A percentile compares a stretch with the other conserved stretches of the same genome.
Evolutionary conservation across 257 asterid species (phyloP).

Genomic region (Forsythia suspensa): DNA sequence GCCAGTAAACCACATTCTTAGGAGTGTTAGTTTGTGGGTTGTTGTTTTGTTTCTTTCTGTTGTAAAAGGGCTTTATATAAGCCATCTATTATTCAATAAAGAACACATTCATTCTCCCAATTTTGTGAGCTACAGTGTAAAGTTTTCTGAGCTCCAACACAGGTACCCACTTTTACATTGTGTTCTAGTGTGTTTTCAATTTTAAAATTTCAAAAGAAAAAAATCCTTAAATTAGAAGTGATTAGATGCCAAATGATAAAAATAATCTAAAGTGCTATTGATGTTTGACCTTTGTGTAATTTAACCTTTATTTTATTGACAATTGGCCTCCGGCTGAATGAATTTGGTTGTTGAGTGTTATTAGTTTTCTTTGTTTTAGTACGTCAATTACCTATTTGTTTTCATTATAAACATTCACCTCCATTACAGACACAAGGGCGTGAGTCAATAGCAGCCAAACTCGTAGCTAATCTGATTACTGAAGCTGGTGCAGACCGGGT

Average conservation of each 20-base stretch:
- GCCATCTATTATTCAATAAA: no score
- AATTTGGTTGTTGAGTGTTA: neutral
- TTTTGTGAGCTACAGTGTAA: no score
- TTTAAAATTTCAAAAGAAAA: neutral
- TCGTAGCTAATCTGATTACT: slow-evolving; percentile 74
- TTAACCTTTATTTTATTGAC: neutral
- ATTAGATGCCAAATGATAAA: neutral
- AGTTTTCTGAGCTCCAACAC: no score
- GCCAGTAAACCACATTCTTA: no score
- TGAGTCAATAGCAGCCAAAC: slow-evolving; percentile 83
- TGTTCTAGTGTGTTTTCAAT: neutral
- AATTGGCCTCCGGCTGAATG: neutral
- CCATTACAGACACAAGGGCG: slow-evolving; percentile 75
- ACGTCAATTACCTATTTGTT: slow-evolving; percentile 18
- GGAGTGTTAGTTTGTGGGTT: no score
- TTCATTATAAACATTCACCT: slow-evolving; percentile 3
- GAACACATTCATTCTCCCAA: no score
- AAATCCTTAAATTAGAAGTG: neutral
- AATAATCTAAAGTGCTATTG: neutral
- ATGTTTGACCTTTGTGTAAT: neutral
- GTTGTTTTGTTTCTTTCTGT: no score
- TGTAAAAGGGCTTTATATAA: no score
- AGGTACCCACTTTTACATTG: neutral
- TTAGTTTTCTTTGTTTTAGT: neutral
- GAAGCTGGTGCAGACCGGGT: slow-evolving; percentile 85